A percentile compares a stretch with the other conserved stretches of the same genome.
Evolutionary conservation across 805 yeast species (phyloP).

Genomic region (Citeromyces matritensis): DNA sequence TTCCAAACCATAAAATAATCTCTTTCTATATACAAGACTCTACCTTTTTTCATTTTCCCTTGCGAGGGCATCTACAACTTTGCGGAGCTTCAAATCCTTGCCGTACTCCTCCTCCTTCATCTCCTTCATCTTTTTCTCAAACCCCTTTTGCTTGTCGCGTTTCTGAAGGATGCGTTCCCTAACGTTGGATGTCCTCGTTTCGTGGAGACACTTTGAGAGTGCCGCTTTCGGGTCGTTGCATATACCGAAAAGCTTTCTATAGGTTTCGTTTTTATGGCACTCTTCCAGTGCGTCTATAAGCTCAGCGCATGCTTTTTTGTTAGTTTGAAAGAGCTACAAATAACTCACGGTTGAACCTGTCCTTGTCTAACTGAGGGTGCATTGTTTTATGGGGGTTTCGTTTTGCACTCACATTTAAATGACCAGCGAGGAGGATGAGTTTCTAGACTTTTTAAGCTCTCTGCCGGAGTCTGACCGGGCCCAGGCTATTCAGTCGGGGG

Average conservation of each 20-base stretch:
- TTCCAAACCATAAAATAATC: neutral
- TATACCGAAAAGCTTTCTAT: constrained; percentile 61
- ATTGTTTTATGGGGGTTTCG: constrained; percentile 7
- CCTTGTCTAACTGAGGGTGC: constrained; percentile 30
- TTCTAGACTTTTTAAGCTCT: constrained; percentile 66
- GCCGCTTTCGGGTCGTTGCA: constrained; percentile 81
- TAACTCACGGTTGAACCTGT: constrained; percentile 20
- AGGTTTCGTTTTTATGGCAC: constrained; percentile 62
- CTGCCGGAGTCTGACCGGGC: constrained; percentile 42
- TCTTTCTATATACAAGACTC: neutral
- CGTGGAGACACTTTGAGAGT: constrained; percentile 64
- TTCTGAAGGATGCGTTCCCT: constrained; percentile 37
- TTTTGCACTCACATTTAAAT: neutral
- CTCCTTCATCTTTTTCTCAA: constrained; percentile 42
- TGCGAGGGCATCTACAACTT: constrained; percentile 32
- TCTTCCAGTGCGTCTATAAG: constrained; percentile 79
- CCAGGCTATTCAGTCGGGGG: constrained; percentile 12
- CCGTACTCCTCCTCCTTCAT: constrained; percentile 72
- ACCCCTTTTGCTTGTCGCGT: constrained; percentile 35
- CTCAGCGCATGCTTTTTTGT: constrained; percentile 47
- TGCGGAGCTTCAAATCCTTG: constrained; percentile 53
- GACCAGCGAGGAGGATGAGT: constrained; percentile 52
- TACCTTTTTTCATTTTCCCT: constrained; percentile 2
- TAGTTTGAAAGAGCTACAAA: too few relatives aligned
- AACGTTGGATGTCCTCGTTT: constrained; percentile 51